These are phyloP conservation scores for Podochytrium sp. DNA, from an alignment of 192 early-diverging fungal genomes.

Conservation along the genomic window DNA sequence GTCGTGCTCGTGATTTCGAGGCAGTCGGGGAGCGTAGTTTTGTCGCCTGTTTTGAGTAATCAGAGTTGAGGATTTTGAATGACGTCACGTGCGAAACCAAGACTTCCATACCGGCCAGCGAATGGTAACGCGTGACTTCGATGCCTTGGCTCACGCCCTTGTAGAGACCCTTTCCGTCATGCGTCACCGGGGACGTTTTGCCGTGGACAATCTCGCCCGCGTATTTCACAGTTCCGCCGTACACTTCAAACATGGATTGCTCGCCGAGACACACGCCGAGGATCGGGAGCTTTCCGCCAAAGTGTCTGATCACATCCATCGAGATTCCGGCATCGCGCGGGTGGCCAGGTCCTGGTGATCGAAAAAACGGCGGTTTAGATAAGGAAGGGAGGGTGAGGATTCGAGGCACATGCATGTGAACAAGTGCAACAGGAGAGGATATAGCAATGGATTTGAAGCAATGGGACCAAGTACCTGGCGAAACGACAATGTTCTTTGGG, in stretches of 20 bases:
- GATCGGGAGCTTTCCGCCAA: conserved; percentile 94
- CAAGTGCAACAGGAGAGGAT: background rate
- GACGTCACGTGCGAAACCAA: background rate
- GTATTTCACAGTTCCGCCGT: conserved; percentile 88
- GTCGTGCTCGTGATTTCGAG: conserved; percentile 88
- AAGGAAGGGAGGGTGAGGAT: background rate
- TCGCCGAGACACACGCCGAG: conserved; percentile 97
- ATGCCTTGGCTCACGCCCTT: conserved; percentile 82
- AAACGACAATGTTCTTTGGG: conserved; percentile 94
- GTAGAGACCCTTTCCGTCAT: conserved; percentile 91
- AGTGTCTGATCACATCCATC: conserved; percentile 80
- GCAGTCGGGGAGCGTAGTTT: conserved; percentile 72
- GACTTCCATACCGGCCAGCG: conserved; percentile 72
- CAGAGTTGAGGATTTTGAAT: background rate
- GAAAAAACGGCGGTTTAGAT: background rate
- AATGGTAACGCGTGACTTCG: conserved; percentile 94
- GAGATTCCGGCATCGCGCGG: conserved; percentile 93
- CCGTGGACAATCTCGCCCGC: conserved; percentile 98
- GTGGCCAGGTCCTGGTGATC: conserved; percentile 78
- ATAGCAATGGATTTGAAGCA: background rate
- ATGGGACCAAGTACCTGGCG: conserved; percentile 56
- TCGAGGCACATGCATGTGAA: background rate
- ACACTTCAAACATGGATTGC: conserved; percentile 97
- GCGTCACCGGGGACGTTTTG: conserved; percentile 87
- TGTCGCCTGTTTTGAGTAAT: conserved; percentile 57